Conservation (phyloP, 2,329 filamentous ascomycete species). For the Hymenoscyphus albidus region DNA sequence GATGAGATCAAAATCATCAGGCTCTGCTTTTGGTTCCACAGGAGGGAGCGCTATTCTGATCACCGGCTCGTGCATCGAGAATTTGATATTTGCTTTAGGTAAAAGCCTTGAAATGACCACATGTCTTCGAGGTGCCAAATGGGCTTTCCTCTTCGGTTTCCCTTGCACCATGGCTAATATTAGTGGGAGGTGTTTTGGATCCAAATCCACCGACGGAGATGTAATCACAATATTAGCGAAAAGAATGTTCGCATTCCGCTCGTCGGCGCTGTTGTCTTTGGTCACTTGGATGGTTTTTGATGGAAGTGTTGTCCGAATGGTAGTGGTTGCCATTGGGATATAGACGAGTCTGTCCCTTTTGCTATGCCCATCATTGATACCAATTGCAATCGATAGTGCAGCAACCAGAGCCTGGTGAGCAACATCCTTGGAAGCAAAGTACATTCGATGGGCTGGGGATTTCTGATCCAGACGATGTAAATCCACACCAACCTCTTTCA, state of each 20-base stretch:
- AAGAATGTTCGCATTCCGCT: constrained; percentile 91
- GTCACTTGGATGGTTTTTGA: constrained; percentile 87
- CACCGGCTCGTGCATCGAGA: constrained; percentile 95
- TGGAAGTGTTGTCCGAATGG: constrained; percentile 85
- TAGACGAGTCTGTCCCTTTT: constrained; percentile 86
- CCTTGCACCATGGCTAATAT: constrained; percentile 71
- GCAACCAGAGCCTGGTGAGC: constrained; percentile 92
- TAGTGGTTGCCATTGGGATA: constrained; percentile 95
- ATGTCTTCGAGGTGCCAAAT: constrained; percentile 51
- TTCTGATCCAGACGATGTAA: constrained; percentile 86
- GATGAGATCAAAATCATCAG: constrained; percentile 88
- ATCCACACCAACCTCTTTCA: constrained; percentile 95
- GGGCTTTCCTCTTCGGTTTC: constrained; percentile 42
- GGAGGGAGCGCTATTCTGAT: constrained; percentile 83
- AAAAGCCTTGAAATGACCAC: constrained; percentile 82
- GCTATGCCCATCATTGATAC: constrained; percentile 83
- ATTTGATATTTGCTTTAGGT: constrained; percentile 90
- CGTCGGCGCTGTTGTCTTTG: constrained; percentile 66
- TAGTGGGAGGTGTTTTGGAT: constrained; percentile 85
- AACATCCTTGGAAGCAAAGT: constrained; percentile 88
- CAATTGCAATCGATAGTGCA: constrained; percentile 87
- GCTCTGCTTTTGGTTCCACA: constrained; percentile 58
- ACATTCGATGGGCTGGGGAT: constrained; percentile 95
- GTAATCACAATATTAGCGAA: constrained; percentile 96
- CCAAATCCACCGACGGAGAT: constrained; percentile 88